Conservation (phyloP, 164 flowering plant genomes). For the Vitis rotundifolia region DNA sequence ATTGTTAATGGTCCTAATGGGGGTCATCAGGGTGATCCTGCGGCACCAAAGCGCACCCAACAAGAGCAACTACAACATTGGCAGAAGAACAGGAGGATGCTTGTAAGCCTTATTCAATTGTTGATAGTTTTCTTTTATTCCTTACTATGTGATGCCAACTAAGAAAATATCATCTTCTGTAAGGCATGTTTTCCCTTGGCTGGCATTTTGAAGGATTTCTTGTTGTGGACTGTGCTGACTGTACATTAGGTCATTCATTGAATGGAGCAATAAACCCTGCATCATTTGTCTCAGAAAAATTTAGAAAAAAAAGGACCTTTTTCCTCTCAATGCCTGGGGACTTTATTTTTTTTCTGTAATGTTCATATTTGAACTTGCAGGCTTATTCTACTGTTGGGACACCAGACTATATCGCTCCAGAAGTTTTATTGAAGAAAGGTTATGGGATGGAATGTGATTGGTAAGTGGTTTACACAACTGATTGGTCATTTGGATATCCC, state of each 20-base stretch:
- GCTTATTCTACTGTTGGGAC: constrained; percentile 88
- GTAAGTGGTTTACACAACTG: constrained; percentile 30
- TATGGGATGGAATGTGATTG: constrained; percentile 86
- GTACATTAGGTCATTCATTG: no score
- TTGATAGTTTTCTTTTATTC: not conserved
- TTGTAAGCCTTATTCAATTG: constrained; percentile 35
- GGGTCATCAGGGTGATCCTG: constrained; percentile 28
- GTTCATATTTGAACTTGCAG: constrained; percentile 33
- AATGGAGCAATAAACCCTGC: not conserved
- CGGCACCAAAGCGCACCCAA: constrained; percentile 66
- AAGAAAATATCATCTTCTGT: not conserved
- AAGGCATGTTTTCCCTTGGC: not conserved
- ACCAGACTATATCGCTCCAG: constrained; percentile 85
- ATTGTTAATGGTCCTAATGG: constrained; percentile 31
- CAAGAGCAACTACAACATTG: constrained; percentile 81
- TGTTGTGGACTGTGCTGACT: not conserved
- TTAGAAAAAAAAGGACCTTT: not conserved
- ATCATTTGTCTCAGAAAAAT: not conserved
- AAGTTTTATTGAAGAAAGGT: constrained; percentile 75
- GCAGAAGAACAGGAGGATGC: constrained; percentile 81
- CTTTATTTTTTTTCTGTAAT: not conserved
- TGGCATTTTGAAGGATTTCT: not conserved
- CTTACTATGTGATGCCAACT: not conserved
- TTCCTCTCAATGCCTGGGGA: not conserved
- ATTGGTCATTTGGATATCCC: not conserved